These are phyloP conservation scores for Trichoderma guizhouense DNA, from an alignment of 2,329 filamentous ascomycete species.

Conservation along the genomic window DNA sequence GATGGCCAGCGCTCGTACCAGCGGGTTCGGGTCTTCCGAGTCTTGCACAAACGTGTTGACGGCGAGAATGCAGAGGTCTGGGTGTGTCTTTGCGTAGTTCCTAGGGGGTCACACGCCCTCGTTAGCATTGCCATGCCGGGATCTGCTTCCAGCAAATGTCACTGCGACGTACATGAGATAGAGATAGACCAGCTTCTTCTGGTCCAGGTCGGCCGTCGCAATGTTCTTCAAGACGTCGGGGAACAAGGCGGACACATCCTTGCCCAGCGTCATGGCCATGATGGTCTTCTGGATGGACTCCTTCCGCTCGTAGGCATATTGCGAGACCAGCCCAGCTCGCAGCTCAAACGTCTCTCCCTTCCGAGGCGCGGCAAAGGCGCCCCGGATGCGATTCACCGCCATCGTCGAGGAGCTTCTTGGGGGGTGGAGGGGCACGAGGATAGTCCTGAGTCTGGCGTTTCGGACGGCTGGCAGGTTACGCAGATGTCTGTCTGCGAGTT, in stretches of 20 bases:
- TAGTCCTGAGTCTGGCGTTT: neutral
- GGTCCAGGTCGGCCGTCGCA: constrained; percentile 87
- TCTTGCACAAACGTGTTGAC: constrained; percentile 99
- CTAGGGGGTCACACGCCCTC: constrained; percentile 41
- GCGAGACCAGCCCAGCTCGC: constrained; percentile 89
- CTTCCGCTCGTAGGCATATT: constrained; percentile 99
- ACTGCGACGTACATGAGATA: constrained; percentile 76
- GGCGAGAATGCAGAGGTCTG: constrained; percentile 95
- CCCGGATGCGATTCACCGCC: constrained; percentile 95
- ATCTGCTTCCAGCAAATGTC: neutral
- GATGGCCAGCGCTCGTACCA: constrained; percentile 91
- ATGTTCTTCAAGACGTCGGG: constrained; percentile 99
- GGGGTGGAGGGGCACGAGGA: constrained; percentile 28
- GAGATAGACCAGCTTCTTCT: constrained; percentile 98
- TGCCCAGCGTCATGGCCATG: constrained; percentile 99
- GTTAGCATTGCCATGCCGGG: neutral
- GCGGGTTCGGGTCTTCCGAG: constrained; percentile 94
- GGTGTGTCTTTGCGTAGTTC: constrained; percentile 99
- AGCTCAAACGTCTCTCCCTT: constrained; percentile 99
- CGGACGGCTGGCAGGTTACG: neutral
- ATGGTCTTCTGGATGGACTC: constrained; percentile 99
- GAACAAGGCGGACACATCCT: constrained; percentile 95
- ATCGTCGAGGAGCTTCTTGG: constrained; percentile 46
- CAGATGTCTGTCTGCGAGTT: neutral
- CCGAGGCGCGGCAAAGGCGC: constrained; percentile 85